Evolutionary conservation across 441 rosid species (phyloP), one percentile per base, ranked within the genome.

Genomic region (Populus hybrid): DNA sequence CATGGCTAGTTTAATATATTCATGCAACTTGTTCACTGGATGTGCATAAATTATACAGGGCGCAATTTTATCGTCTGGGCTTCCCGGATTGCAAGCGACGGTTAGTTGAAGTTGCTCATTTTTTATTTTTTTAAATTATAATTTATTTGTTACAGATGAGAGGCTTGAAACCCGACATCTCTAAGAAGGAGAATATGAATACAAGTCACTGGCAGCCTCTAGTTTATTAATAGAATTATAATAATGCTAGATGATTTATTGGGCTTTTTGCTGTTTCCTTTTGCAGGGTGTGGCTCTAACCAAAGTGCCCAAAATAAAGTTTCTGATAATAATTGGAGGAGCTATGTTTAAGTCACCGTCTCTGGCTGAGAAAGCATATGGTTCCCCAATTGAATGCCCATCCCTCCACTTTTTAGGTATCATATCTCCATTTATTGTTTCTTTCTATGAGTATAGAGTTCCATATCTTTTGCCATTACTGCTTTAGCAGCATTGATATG

Each of bases 331-430:
- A 66, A 81, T 95, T 23, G 98, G 97, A 20, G 99, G 99, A 36
- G 99, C 89, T 6, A 91, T 71, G 85, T 87, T 95, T 28, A 87
- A 2, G 81, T 75, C 88, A 1, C 78, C 85, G 11, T 85, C 88
- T 18, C 75, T 93, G 77, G 89, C 86, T 0, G 90, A 88, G 69
- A 78, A 84, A 5, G 95, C 98, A 10, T 93, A 92, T 70, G 67
- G 88, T 5, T 85, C 91, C 70, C 91, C 91, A 3, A 72, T 95
- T 16, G 81, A 80, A 2, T 86, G 85, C 78, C 90, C 85, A 11
- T 90, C 97, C 68, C 87, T 95, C 72, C 99, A 95, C 77, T 90
- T 95, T 73, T 57, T 95, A 79, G 99, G 99, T 90, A 85, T 18
- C 8, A 12, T 14, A 61, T 73, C 18, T 73, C 0, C 20, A 50